A percentile compares a stretch with the other conserved stretches of the same genome.
These are phyloP conservation scores for Venustampulla echinocandica DNA, from an alignment of 495 filamentous ascomycete genomes.

Conservation along the genomic window DNA sequence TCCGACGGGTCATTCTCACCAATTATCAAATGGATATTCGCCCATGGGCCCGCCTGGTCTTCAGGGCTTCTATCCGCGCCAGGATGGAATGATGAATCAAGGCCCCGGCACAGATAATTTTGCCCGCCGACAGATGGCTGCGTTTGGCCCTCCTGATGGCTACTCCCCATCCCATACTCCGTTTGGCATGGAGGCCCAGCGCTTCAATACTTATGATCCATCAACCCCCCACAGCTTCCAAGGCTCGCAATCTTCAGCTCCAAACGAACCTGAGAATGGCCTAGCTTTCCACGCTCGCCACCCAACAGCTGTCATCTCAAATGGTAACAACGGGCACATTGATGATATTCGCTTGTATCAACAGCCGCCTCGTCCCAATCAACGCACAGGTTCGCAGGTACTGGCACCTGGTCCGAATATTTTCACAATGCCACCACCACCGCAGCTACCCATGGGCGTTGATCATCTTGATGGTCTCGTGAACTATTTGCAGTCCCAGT, in stretches of 20 bases:
- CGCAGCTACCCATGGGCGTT: slow-evolving; percentile 7
- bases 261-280: slow-evolving; percentile 29
- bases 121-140: slow-evolving; percentile 26
- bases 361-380: slow-evolving; percentile 18
- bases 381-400: slow-evolving; percentile 2
- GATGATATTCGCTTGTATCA: slow-evolving; percentile 28
- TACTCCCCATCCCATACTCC: slow-evolving; percentile 27
- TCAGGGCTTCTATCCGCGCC: slow-evolving; percentile 27
- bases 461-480: slow-evolving; percentile 34
- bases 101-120: slow-evolving; percentile 28
- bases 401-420: slow-evolving; percentile 2
- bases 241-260: slow-evolving; percentile 40
- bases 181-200: slow-evolving; percentile 6
- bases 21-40: slow-evolving; percentile 26
- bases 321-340: slow-evolving; percentile 25
- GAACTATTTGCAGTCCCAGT: slow-evolving; percentile 29
- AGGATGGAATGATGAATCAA: slow-evolving; percentile 26
- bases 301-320: slow-evolving; percentile 23
- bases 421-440: slow-evolving; percentile 10
- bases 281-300: slow-evolving; percentile 24
- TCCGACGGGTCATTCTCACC: slow-evolving; percentile 11
- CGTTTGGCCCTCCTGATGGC: slow-evolving; percentile 30
- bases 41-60: slow-evolving; percentile 24
- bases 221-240: slow-evolving; percentile 46
- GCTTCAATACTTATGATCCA: slow-evolving; percentile 27